phyloP scores from a whole-genome alignment of 352 stramenopile species.

The Pythium plurisporium region DNA sequence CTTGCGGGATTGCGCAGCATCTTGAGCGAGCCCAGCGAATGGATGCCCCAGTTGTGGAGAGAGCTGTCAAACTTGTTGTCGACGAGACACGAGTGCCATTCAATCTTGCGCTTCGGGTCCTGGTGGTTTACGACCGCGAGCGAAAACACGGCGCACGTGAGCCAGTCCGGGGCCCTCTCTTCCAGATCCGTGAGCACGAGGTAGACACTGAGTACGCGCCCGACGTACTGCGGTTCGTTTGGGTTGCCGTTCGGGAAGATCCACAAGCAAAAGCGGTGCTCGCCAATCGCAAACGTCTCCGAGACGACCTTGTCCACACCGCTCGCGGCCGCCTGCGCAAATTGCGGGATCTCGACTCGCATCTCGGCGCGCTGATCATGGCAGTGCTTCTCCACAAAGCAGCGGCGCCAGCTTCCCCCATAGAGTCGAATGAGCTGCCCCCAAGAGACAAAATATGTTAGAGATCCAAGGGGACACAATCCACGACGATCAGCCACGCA shows the following conservation, averaged over 20 bases:
- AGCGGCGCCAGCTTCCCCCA: slow-evolving; percentile 64
- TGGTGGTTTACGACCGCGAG: slow-evolving; percentile 52
- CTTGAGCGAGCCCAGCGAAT: slow-evolving; percentile 58
- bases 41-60: slow-evolving; percentile 80
- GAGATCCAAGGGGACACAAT: background rate
- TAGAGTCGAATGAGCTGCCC: slow-evolving; percentile 70
- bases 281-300: slow-evolving; percentile 64
- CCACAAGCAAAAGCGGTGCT: slow-evolving; percentile 77
- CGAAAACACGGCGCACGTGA: slow-evolving; percentile 79
- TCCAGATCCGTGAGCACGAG: slow-evolving; percentile 74
- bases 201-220: slow-evolving; percentile 69
- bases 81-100: slow-evolving; percentile 76
- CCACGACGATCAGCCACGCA: background rate
- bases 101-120: slow-evolving; percentile 42
- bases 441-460: background rate
- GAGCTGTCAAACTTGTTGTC: slow-evolving; percentile 80
- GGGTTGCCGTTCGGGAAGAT: slow-evolving; percentile 78
- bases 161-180: slow-evolving; percentile 44
- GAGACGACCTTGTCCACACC: slow-evolving; percentile 68
- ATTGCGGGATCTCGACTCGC: slow-evolving; percentile 50
- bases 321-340: slow-evolving; percentile 20
- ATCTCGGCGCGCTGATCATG: slow-evolving; percentile 50
- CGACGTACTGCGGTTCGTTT: slow-evolving; percentile 68
- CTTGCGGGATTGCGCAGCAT: slow-evolving; percentile 49
- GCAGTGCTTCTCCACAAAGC: slow-evolving; percentile 50